Evolutionary conservation across 164 flowering plant species (phyloP), one percentile per base, ranked within the genome.

Genomic region (Sextonia rubra): DNA sequence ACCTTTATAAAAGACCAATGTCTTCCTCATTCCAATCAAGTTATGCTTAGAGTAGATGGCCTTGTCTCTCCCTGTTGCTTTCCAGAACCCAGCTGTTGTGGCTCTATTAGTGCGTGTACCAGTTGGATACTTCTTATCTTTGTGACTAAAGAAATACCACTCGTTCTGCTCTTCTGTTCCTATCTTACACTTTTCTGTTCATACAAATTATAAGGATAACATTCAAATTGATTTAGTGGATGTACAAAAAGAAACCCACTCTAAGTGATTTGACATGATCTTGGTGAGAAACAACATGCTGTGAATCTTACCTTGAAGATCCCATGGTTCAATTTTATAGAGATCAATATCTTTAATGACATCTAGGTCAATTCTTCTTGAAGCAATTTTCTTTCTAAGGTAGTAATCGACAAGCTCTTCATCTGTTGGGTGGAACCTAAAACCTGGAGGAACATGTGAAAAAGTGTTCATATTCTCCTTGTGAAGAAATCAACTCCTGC

Each of bases 81-180:
- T 94, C 98, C 98, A 94, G 71, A 94, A 94, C 44, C 98, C 98
- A 23, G 97, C 95, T 76, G 89, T 88, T 29, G 98, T 94, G 24
- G 98, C 97, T 77, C 98, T 83, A 77, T 94, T 94, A 1, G 98
- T 94, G n/a, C 98, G 92, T 48, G 98, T 91, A 71, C 98, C 98
- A 11, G 98, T 92, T 14, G 98, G 98, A 76, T 94, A 94, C 79
- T 94, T 94, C 93, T 92, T 92, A 71, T 94, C 98, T 81, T 94
- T 94, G 26, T 94, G 98, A 84, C 98, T 94, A 55, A 94, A 94
- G 81, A 94, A 94, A 71, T 94, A 94, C 92, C 93, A 94, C 20
- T 91, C 95, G 73, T 82, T 90, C 71, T 90, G 95, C 60, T 94
- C 98, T 69, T 94, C 97, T 48, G 75, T 85, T 66, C 97, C 92